Evolutionary conservation across 1,139 yeast genomes (phyloP).

Genomic region (Kluyveromyces marxianus): DNA sequence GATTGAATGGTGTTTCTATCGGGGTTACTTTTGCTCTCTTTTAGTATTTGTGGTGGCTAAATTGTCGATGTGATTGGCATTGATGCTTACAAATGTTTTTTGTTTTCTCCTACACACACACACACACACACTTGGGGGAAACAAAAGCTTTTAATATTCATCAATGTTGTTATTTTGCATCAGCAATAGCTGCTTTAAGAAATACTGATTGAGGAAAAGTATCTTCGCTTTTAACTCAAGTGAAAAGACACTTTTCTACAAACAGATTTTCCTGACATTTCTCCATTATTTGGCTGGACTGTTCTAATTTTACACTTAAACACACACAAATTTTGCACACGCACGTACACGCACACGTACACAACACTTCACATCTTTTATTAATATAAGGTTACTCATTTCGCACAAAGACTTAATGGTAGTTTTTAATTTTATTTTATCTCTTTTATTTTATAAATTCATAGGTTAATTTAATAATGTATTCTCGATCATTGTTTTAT

Average conservation of each 20-base stretch:
- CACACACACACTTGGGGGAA: conserved; percentile 7
- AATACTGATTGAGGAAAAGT: not conserved
- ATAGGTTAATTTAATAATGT: conserved; percentile 9
- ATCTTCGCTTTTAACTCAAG: not conserved
- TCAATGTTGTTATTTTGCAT: too few relatives aligned
- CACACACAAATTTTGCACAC: conserved; percentile 9
- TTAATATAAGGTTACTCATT: conserved; percentile 6
- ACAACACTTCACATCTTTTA: conserved; percentile 7
- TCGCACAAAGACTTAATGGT: conserved; percentile 5
- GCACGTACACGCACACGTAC: conserved; percentile 9
- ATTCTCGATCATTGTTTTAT: conserved; percentile 4
- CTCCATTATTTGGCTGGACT: conserved; percentile 8
- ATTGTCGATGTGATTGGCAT: too few relatives aligned
- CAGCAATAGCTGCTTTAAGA: not conserved
- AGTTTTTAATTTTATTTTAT: conserved; percentile 1
- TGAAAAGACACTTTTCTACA: conserved; percentile 2
- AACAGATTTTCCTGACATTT: conserved; percentile 5
- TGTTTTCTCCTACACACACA: conserved; percentile 4
- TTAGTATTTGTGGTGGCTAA: too few relatives aligned
- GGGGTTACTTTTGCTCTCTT: too few relatives aligned
- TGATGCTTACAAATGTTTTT: not conserved
- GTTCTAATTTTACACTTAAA: conserved; percentile 9
- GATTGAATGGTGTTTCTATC: not conserved
- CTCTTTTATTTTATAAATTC: conserved; percentile 4
- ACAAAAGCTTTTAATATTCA: not conserved